Base-by-base conservation (phyloP, 768 basidiomycete species). In the Ramaria sp. region DNA sequence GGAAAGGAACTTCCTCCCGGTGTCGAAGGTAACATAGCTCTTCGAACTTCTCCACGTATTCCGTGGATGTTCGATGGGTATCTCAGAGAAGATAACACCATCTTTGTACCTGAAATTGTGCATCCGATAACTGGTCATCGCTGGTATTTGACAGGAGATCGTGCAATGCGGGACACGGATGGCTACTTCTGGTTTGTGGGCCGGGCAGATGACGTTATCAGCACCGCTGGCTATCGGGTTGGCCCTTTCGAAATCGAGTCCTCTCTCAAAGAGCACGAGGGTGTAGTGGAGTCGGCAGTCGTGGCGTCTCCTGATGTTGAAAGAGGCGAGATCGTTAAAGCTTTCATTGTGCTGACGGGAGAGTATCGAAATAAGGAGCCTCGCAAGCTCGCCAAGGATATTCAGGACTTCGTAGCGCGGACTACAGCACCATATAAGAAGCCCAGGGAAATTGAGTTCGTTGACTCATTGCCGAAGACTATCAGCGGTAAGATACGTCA, bases 61-160 rank as follows among this genome's bases (percentile, higher is more conserved):
- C 45, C 45, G 28, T 47, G 45, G 45, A 47, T 47, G 45, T 47
- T 47, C 22, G 45, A 47, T 22, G 45, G 45, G 7, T 47, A 47
- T 32, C 45, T 47, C 25, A 20, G 24, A 24, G 45, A 47, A 4
- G 45, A 47, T n/a, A 30, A 30, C 24, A 47, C 20, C 20, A 16
- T 22, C 8, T 16, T 27, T 3, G 18, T 47, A 7, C 45, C 45
- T 12, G 2, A 6, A 47, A 13, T 47, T 7, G 45, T 47, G 20
- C 15, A 47, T n/a, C 8, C 45, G 18, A 47, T 7, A 4, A 47
- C 45, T 4, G 45, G 45, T 16, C 18, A 47, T 7, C 45, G 45
- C 7, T 47, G 45, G 45, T 47, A 47, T 32, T 6, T 32, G 45
- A 47, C 45, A 10, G 45, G 45, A 27, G 45, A 47, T 24, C 45